A percentile compares a stretch with the other conserved stretches of the same genome.
These are phyloP conservation scores for Hygrocybe punicea DNA, from an alignment of 768 basidiomycete species.

Conservation along the genomic window DNA sequence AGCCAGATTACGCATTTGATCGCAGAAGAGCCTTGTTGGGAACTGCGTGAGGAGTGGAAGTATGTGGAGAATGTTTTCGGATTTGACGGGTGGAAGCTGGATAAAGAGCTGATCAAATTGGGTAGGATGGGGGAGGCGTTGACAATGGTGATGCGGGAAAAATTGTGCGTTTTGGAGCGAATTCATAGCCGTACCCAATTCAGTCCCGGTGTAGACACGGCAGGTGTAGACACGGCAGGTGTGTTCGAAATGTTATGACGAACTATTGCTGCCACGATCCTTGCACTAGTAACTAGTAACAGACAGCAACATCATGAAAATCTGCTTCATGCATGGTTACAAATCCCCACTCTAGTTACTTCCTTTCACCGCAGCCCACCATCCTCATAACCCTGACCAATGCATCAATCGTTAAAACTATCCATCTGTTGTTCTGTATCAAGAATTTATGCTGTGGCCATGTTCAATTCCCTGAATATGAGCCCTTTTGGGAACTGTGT, in stretches of 20 bases:
- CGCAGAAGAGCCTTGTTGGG: conserved; percentile 42
- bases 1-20: conserved; percentile 60
- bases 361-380: conserved; percentile 69
- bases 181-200: not conserved
- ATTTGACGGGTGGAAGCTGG: conserved; percentile 43
- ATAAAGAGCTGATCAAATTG: conserved; percentile 23
- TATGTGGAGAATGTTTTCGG: conserved; percentile 43
- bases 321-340: too few species aligned
- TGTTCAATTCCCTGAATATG: too few species aligned
- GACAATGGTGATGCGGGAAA: conserved; percentile 37
- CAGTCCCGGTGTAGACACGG: too few species aligned
- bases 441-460: too few species aligned
- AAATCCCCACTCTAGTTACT: conserved; percentile 31
- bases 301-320: too few species aligned
- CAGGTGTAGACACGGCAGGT: too few species aligned
- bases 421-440: too few species aligned
- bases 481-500: too few species aligned
- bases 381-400: conserved; percentile 42
- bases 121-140: conserved; percentile 27
- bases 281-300: too few species aligned
- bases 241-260: too few species aligned
- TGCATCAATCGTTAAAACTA: too few species aligned
- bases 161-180: conserved; percentile 51
- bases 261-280: too few species aligned
- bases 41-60: conserved; percentile 37